Conservation (phyloP, 345 rosid genomes). For the Citrus mangshanensis region DNA sequence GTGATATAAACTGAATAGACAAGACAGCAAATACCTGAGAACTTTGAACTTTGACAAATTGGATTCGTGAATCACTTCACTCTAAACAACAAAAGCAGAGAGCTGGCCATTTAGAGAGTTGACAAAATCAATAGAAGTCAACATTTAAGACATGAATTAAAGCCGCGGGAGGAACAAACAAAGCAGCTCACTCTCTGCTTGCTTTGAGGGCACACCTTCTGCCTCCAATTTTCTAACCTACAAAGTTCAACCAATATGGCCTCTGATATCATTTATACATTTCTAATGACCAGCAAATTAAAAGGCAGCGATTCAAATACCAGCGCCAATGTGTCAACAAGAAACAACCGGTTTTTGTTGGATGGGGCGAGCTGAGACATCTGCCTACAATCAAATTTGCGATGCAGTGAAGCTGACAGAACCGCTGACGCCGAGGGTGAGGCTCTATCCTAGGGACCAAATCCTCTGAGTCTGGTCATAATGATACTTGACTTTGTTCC, state of each 20-base stretch:
- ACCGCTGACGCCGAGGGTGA: conserved; percentile 4
- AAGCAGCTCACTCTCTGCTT: conserved; percentile 63
- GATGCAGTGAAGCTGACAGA: conserved; percentile 23
- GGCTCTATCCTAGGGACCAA: conserved; percentile 19
- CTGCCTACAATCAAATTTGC: conserved; percentile 27
- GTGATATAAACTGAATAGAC: not conserved
- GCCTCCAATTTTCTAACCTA: conserved; percentile 88
- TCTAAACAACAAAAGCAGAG: conserved; percentile 29
- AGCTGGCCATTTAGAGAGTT: not conserved
- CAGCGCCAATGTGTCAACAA: conserved; percentile 84
- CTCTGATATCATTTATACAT: not conserved
- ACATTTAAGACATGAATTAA: not conserved
- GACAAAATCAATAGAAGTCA: not conserved
- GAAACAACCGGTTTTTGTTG: conserved; percentile 65
- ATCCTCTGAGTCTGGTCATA: conserved; percentile 29
- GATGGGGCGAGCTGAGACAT: conserved; percentile 60
- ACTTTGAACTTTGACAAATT: conserved; percentile 67
- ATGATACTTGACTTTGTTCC: conserved; percentile 28
- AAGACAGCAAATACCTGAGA: conserved; percentile 49
- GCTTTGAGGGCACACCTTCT: conserved; percentile 81
- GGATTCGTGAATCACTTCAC: conserved; percentile 68
- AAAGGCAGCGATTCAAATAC: conserved; percentile 30
- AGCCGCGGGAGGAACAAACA: not conserved
- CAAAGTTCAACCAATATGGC: not conserved
- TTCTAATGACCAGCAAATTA: not conserved